phyloP scores from a whole-genome alignment of 2,329 filamentous ascomycete species.

The Coleophoma eucalyptorum region DNA sequence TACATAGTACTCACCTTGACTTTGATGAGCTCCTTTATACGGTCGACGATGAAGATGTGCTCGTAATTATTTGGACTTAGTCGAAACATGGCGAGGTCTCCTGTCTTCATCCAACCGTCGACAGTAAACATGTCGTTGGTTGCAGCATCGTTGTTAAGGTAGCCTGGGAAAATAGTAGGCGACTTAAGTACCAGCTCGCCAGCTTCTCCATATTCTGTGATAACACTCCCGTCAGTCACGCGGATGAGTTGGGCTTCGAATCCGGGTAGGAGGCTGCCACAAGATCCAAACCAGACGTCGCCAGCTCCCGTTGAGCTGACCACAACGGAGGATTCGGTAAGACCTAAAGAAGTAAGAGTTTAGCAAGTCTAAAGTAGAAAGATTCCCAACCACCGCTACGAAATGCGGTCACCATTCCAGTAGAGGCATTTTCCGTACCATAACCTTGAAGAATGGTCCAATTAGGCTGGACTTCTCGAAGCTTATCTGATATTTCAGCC shows the following conservation, averaged over 20 bases:
- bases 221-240: constrained; percentile 60
- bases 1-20: constrained; percentile 52
- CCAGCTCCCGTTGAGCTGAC: constrained; percentile 52
- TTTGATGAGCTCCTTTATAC: constrained; percentile 72
- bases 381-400: too few relatives aligned
- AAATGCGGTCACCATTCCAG: too few relatives aligned
- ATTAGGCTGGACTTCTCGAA: constrained; percentile 53
- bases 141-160: constrained; percentile 78
- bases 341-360: constrained; percentile 8
- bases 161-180: constrained; percentile 72
- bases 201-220: constrained; percentile 64
- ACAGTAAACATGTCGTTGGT: constrained; percentile 68
- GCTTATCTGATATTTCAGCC: constrained; percentile 61
- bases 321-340: constrained; percentile 72
- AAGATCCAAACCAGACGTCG: constrained; percentile 66
- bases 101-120: constrained; percentile 69
- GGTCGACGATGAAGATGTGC: constrained; percentile 77
- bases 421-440: constrained; percentile 34
- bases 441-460: constrained; percentile 68
- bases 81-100: constrained; percentile 72
- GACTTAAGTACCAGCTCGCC: constrained; percentile 75
- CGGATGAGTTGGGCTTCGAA: constrained; percentile 58
- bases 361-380: too few relatives aligned
- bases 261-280: constrained; percentile 62
- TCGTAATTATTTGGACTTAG: constrained; percentile 62